Evolutionary conservation across 129 eudicot genomes (phyloP), one percentile per base, ranked within the genome.

Genomic region (Escallonia herrerae): DNA sequence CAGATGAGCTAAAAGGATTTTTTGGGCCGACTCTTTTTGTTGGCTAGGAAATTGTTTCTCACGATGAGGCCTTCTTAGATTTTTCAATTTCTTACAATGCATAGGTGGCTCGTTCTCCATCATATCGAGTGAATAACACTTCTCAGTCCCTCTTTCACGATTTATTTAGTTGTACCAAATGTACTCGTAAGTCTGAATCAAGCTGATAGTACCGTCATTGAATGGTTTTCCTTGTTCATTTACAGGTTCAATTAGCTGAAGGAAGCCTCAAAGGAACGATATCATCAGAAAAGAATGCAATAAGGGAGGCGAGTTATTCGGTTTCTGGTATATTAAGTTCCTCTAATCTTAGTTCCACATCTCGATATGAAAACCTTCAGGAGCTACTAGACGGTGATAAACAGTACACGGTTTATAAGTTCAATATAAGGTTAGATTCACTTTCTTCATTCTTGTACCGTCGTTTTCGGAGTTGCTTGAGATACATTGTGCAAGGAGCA

Each of bases 351-450:
- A 79, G 65, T 47, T 71, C 78, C 33, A 83, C 91, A 72, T 85
- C 83, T 11, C 86, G 95, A 65, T 75, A 88, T 38, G 83, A 80
- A 68, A 87, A 82, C 76, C 91, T 91, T 47, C 81, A 70, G 83
- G 89, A 87, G 60, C 67, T 87, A 58, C 75, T 91, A 44, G 82
- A 75, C 49, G 81, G 60, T 56, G 78, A 72, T 60, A 68, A 74
- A 70, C 67, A 54, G 38, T 88, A 82, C 52, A 66, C 50, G 53
- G 67, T 83, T 11, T 91, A 85, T 72, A 85, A 75, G 76, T 85
- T 91, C 50, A 71, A 75, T 65, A 48, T 67, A 59, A 91, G 97
- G 97, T 87, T 66, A 53, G 68, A 65, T 11, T 65, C 14, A 15
- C 7, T 51, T 51, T 12, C 57, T 54, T 58, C 47, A 13, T 49